Base-by-base conservation (phyloP, 2,329 filamentous ascomycete genomes). In the Monascus ruber region DNA sequence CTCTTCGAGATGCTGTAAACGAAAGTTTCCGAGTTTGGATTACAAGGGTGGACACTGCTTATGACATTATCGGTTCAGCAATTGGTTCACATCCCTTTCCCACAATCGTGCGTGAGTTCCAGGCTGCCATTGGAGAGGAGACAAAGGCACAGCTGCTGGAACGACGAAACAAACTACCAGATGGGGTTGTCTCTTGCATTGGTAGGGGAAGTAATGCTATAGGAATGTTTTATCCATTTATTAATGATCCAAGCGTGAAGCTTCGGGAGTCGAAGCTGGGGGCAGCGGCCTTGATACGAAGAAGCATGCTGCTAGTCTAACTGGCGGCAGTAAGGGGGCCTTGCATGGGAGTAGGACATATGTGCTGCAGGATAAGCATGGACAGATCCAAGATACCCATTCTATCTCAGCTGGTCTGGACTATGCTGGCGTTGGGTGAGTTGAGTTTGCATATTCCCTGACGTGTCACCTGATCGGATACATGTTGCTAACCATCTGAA, bases 21-120 rank as follows among this genome's bases (percentile, higher is more conserved):
- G 86, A 95, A 65, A 87, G 89, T 4, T 70, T 96, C 54, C 81
- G 89, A 26, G 79, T 84, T 41, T 96, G 88, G 87, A 85, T 95
- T 5, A 81, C 85, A 35, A 74, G 85, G 48, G 81, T 96, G 11
- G 79, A 87, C 49, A 89, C 85, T 5, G 94, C 89, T 0, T 89
- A 96, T 71, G 96, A 95, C 69, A 86, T 95, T 52, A 89, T 95
- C 51, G 91, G 89, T 40, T 94, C 86, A 5, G 88, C 89, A 29
- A 94, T 96, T 53, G 91, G 89, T 0, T 89, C 89, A 31, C 88
- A 96, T 60, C 89, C 91, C 3, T 95, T 94, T 77, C 91, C 91
- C 1, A 94, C 86, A 37, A 96, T 96, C 46, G 91, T 96, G 38
- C 81, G 91, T 44, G 95, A 89, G 0, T 95, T 98, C 79, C 91